Conservation (phyloP, 805 yeast species). For the Starmerella vitae region DNA sequence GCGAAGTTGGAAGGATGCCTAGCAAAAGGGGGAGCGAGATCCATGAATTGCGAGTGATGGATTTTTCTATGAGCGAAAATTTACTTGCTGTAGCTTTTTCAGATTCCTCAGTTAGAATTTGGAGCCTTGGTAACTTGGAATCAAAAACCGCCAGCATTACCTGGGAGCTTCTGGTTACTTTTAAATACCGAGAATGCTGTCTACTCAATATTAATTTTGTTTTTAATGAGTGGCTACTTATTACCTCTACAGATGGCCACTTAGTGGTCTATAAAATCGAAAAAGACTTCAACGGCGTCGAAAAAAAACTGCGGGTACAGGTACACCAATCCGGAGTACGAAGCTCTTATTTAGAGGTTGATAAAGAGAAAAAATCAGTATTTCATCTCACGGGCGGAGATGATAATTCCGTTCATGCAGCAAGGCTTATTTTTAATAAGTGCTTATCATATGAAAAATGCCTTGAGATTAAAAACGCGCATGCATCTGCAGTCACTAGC, state of each 20-base stretch:
- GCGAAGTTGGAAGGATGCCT: conserved; percentile 39
- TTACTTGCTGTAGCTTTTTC: conserved; percentile 65
- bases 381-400: conserved; percentile 75
- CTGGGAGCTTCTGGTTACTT: conserved; percentile 31
- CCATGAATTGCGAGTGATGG: conserved; percentile 88
- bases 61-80: conserved; percentile 40
- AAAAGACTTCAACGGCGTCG: background rate
- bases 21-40: conserved; percentile 37
- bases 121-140: conserved; percentile 33
- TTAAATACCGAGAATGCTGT: conserved; percentile 61
- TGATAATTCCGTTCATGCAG: conserved; percentile 57
- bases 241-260: conserved; percentile 77
- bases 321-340: conserved; percentile 83
- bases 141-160: conserved; percentile 21
- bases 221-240: conserved; percentile 31
- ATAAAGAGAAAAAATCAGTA: conserved; percentile 10
- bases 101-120: conserved; percentile 60
- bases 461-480: conserved; percentile 41
- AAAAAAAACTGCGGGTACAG: conserved; percentile 26
- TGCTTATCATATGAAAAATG: conserved; percentile 10
- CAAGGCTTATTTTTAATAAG: conserved; percentile 26
- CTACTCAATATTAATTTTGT: conserved; percentile 48
- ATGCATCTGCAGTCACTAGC: conserved; percentile 76
- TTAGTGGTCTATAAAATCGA: conserved; percentile 46
- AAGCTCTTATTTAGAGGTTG: conserved; percentile 32